Conservation (phyloP, 345 rosid species). For the Dovyalis caffra region DNA sequence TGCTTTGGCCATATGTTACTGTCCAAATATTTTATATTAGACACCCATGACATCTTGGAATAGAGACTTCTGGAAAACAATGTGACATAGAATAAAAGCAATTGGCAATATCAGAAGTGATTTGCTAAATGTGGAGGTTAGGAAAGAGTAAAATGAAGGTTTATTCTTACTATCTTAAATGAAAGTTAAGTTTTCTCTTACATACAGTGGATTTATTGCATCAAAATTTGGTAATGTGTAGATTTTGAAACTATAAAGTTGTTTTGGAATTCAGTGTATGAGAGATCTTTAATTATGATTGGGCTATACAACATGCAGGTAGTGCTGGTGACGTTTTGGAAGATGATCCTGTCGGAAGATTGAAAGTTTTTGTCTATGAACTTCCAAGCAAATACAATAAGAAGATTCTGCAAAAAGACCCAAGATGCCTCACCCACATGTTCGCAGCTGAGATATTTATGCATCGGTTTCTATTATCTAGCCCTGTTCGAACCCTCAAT, state of each 20-base stretch:
- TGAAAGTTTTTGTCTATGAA: constrained; percentile 38
- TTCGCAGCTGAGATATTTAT: constrained; percentile 39
- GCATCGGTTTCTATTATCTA: constrained; percentile 36
- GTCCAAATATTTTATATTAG: neutral
- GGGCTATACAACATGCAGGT: constrained; percentile 17
- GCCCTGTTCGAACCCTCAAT: constrained; percentile 32
- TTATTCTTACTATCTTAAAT: neutral
- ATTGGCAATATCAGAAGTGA: neutral
- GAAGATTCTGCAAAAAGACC: constrained; percentile 32
- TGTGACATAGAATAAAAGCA: neutral
- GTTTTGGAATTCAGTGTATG: neutral
- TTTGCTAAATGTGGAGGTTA: neutral
- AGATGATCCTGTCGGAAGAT: constrained; percentile 32
- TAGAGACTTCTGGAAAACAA: neutral
- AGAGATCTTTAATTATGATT: neutral
- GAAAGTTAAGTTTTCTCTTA: neutral
- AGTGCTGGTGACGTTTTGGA: constrained; percentile 41
- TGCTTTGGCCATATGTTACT: neutral
- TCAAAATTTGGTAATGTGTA: neutral
- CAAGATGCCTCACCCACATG: constrained; percentile 36
- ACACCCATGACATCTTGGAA: neutral
- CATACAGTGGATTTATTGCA: neutral
- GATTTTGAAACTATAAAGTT: neutral
- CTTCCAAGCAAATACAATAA: constrained; percentile 40
- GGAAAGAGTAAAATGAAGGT: neutral